phyloP scores from a whole-genome alignment of 352 stramenopile species.

The Globisporangium uncinulatum region DNA sequence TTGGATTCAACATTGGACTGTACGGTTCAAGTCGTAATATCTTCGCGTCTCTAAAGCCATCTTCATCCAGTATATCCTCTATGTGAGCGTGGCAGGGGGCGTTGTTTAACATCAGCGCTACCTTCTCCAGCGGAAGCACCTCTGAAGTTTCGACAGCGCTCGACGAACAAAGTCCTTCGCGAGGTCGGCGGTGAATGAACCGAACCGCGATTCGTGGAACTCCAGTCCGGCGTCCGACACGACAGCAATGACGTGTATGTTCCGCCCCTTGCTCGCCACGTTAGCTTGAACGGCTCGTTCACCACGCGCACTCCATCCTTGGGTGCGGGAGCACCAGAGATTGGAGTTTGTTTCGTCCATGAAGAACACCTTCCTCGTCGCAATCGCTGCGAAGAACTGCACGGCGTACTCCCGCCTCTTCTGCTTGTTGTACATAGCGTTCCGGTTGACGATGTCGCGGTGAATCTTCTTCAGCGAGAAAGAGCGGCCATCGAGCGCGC shows the following conservation, averaged over 20 bases:
- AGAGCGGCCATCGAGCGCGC: background rate
- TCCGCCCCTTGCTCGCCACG: background rate
- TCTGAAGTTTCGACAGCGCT: too few relatives aligned
- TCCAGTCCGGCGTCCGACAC: background rate
- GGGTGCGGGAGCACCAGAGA: background rate
- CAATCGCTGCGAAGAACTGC: background rate
- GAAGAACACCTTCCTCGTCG: background rate
- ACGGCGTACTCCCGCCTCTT: background rate
- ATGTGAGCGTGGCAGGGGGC: too few relatives aligned
- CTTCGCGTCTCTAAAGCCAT: too few relatives aligned
- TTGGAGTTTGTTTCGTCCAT: background rate
- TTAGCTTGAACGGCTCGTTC: background rate
- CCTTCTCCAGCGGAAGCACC: too few relatives aligned
- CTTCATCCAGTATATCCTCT: too few relatives aligned
- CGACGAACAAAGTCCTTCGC: too few relatives aligned
- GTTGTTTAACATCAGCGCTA: too few relatives aligned
- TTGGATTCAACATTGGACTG: too few relatives aligned
- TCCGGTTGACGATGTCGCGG: background rate
- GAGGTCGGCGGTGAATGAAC: too few relatives aligned
- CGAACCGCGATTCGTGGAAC: too few relatives aligned
- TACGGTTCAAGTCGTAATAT: too few relatives aligned
- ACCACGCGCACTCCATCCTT: background rate
- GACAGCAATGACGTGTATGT: background rate
- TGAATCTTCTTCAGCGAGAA: background rate
- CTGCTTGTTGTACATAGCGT: background rate